These are phyloP conservation scores for Ogataea trehalophila DNA, from an alignment of 805 yeast genomes.

Conservation along the genomic window DNA sequence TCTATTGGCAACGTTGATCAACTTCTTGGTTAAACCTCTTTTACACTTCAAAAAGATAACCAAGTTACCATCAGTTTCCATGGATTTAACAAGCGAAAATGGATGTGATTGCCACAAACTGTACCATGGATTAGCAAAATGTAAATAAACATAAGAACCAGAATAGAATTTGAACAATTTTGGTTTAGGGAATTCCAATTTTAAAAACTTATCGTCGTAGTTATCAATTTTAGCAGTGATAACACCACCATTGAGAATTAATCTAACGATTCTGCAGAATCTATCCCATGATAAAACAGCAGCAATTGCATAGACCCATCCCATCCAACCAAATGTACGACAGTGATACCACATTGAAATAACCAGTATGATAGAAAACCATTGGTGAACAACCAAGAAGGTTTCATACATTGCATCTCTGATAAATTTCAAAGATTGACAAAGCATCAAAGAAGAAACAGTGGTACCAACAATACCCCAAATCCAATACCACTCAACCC, in stretches of 20 bases:
- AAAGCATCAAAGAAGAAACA: conserved; percentile 11
- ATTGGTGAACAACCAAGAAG: conserved; percentile 37
- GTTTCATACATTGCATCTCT: conserved; percentile 37
- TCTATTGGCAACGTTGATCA: conserved; percentile 10
- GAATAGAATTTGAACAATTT: conserved; percentile 31
- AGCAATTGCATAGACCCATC: conserved; percentile 36
- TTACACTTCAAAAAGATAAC: conserved; percentile 41
- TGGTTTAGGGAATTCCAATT: conserved; percentile 19
- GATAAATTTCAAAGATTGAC: conserved; percentile 20
- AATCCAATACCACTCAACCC: conserved; percentile 45
- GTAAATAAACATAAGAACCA: conserved; percentile 51
- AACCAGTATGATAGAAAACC: conserved; percentile 35
- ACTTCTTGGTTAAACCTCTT: conserved; percentile 44
- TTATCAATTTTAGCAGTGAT: conserved; percentile 12
- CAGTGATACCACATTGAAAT: conserved; percentile 38
- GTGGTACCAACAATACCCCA: conserved; percentile 29
- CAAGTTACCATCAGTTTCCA: conserved; percentile 28
- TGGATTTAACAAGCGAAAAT: conserved; percentile 47
- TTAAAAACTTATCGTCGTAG: conserved; percentile 11
- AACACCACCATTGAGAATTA: conserved; percentile 24
- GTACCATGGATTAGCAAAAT: conserved; percentile 43
- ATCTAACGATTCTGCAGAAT: conserved; percentile 30
- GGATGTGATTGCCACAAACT: conserved; percentile 68
- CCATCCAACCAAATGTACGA: conserved; percentile 37
- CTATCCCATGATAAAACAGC: conserved; percentile 39